phyloP scores from a whole-genome alignment of 2,329 filamentous ascomycete species.

The Hymenoscyphus infarciens region DNA sequence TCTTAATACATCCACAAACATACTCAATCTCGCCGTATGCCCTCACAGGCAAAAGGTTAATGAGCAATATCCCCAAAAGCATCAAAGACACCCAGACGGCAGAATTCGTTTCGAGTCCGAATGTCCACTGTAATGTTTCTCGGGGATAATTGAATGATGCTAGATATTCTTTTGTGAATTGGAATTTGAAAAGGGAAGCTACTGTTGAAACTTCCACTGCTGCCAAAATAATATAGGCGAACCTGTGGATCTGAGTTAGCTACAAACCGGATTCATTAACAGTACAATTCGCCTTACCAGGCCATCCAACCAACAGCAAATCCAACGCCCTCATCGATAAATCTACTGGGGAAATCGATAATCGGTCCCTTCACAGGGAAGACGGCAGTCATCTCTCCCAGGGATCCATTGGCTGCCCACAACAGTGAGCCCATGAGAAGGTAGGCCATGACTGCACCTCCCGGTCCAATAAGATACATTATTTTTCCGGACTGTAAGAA shows the following conservation, averaged over 20 bases:
- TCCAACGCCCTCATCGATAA: constrained; percentile 19
- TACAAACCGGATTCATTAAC: background rate
- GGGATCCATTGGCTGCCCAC: constrained; percentile 43
- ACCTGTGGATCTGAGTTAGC: background rate
- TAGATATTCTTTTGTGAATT: constrained; percentile 36
- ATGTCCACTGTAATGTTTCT: constrained; percentile 34
- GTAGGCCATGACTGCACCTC: constrained; percentile 42
- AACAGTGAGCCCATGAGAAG: constrained; percentile 45
- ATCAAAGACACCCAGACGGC: constrained; percentile 40
- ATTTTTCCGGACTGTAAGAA: constrained; percentile 45
- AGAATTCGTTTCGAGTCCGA: constrained; percentile 31
- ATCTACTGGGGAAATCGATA: constrained; percentile 19
- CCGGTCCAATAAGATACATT: constrained; percentile 41
- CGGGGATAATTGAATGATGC: constrained; percentile 34
- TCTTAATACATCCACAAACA: constrained; percentile 58
- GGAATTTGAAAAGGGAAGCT: constrained; percentile 41
- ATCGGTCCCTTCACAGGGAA: constrained; percentile 38
- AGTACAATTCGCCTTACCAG: constrained; percentile 32
- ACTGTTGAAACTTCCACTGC: background rate
- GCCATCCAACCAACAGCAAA: constrained; percentile 39
- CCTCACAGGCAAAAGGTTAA: constrained; percentile 39
- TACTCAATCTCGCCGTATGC: constrained; percentile 59
- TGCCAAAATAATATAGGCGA: background rate
- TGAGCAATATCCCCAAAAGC: constrained; percentile 34
- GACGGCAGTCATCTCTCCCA: constrained; percentile 41